A percentile compares a stretch with the other conserved stretches of the same genome.
These are phyloP conservation scores for Hydnomerulius pinastri DNA, from an alignment of 768 basidiomycete species.

Conservation along the genomic window DNA sequence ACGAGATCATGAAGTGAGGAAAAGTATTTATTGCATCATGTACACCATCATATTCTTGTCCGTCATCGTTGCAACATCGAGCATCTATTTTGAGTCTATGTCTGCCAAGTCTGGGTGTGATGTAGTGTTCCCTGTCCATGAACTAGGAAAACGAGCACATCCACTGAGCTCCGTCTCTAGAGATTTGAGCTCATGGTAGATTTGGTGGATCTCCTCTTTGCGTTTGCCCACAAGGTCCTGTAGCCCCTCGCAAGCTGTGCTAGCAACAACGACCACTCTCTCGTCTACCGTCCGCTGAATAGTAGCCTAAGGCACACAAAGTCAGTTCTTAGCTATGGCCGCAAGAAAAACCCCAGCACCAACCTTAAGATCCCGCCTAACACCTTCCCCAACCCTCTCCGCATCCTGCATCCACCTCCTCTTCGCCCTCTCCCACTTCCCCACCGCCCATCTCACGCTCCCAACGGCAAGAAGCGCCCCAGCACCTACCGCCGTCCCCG, in stretches of 20 bases:
- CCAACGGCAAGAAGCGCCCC: conserved; percentile 52
- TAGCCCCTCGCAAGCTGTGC: conserved; percentile 49
- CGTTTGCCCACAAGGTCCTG: conserved; percentile 41
- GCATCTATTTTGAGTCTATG: conserved; percentile 15
- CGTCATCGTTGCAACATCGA: conserved; percentile 2
- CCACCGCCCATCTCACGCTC: conserved; percentile 62
- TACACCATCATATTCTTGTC: conserved; percentile 27
- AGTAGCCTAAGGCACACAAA: conserved; percentile 38
- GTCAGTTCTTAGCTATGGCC: conserved; percentile 6
- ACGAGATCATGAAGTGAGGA: conserved; percentile 22
- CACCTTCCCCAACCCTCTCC: conserved; percentile 58
- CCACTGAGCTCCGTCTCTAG: conserved; percentile 38
- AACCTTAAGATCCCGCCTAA: conserved; percentile 67
- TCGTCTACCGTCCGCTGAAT: conserved; percentile 49
- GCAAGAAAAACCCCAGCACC: conserved; percentile 16
- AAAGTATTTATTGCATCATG: conserved; percentile 25
- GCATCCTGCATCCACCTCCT: conserved; percentile 70
- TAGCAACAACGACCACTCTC: conserved; percentile 56
- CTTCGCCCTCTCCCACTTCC: conserved; percentile 70
- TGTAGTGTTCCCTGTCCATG: conserved; percentile 6
- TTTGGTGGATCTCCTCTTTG: conserved; percentile 44
- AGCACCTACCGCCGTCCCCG: conserved; percentile 58
- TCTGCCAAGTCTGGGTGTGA: neutral
- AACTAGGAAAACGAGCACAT: conserved; percentile 8
- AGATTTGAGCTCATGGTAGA: conserved; percentile 44